Evolutionary conservation across 108 stramenopile genomes (phyloP).

Genomic region (Cyclotella baltica): DNA sequence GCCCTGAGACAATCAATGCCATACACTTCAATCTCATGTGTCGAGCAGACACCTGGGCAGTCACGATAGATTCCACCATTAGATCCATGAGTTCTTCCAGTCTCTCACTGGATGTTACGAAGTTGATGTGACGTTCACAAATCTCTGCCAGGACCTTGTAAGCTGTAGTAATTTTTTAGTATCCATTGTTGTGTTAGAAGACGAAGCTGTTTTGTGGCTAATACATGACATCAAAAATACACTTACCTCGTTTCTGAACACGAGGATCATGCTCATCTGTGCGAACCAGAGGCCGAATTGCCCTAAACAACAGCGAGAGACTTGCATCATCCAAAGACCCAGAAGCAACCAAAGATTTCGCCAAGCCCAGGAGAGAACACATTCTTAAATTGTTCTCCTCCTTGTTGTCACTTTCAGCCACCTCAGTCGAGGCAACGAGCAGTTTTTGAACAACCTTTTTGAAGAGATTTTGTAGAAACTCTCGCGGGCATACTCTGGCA

Average conservation of each 20-base stretch:
- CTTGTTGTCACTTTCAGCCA: constrained; percentile 38
- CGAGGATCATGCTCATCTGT: constrained; percentile 70
- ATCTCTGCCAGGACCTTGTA: constrained; percentile 81
- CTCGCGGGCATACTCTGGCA: constrained; percentile 62
- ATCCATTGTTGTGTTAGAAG: constrained; percentile 76
- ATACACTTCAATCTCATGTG: constrained; percentile 83
- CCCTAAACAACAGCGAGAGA: constrained; percentile 71
- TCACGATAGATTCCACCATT: constrained; percentile 68
- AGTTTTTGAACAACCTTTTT: constrained; percentile 79
- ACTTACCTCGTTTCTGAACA: constrained; percentile 63
- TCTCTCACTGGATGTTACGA: constrained; percentile 57
- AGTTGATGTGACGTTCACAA: constrained; percentile 62
- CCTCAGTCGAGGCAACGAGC: constrained; percentile 63
- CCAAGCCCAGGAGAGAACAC: constrained; percentile 72
- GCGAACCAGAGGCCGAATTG: constrained; percentile 76
- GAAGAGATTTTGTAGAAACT: constrained; percentile 72
- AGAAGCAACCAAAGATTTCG: constrained; percentile 75
- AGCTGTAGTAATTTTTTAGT: too few relatives aligned
- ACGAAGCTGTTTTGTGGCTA: too few relatives aligned
- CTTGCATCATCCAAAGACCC: constrained; percentile 68
- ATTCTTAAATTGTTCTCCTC: constrained; percentile 59
- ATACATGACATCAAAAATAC: neutral
- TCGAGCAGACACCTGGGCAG: constrained; percentile 81
- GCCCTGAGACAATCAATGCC: constrained; percentile 65
- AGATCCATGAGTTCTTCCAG: constrained; percentile 71